Evolutionary conservation across 345 rosid genomes (phyloP), one percentile per base, ranked within the genome.

Genomic region (Pelargonium nanum): DNA sequence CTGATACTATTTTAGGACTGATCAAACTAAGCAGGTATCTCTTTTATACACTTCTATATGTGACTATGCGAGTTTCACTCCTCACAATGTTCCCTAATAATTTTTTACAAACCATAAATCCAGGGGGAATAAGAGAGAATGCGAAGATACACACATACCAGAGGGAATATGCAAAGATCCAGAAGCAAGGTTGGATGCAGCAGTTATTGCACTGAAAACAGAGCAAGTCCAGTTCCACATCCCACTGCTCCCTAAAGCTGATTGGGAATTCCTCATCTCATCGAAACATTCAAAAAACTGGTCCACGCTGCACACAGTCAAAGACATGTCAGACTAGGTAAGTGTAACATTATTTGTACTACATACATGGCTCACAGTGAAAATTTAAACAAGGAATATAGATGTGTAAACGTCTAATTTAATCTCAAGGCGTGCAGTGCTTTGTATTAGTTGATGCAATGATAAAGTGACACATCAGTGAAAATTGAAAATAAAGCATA

Each of bases 221-320:
- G 99, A 93, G 69, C 85, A 80, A 58, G 99, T 85, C 97, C 97
- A 89, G 72, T 85, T 84, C 91, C 91, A 89, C 91, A 89, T 77
- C 68, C 96, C 99, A 71, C 91, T 89, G 77, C 85, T 79, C 64
- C 94, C 99, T 70, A 81, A 68, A 65, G 89, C 88, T 67, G 93
- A 81, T 70, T 87, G 99, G 62, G 83, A 85, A 78, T 76, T 83
- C 80, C 96, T 80, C 79, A 93, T 73, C 74, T 79, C 97, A 74
- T 93, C 97, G 65, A 93, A 81, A 68, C 97, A 93, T 75, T 89
- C 97, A 70, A 93, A 93, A 75, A 93, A 93, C 57, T 87, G 97
- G 73, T 89, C 96, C 84, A 93, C 81, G 1, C 99, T 93, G 87
- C 59, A 56, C 59, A 62, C 48, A 65, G 48, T 4, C 67, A 53